A percentile compares a stretch with the other conserved stretches of the same genome.
These are phyloP conservation scores for Suhomyces maxii DNA, from an alignment of 1,139 yeast species.

Conservation along the genomic window DNA sequence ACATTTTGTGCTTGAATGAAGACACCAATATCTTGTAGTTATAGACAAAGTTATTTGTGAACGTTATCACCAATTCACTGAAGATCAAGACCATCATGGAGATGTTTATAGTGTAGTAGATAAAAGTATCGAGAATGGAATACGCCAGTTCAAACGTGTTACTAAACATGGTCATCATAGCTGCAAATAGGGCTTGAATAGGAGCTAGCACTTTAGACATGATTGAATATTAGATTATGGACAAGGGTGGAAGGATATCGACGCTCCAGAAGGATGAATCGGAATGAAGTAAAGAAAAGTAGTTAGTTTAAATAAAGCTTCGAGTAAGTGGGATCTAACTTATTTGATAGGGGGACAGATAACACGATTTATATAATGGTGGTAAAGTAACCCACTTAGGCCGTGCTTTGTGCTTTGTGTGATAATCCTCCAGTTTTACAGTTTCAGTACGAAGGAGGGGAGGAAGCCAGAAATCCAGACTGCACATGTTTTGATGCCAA, in stretches of 20 bases:
- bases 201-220: constrained; percentile 4
- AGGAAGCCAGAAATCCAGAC: background rate
- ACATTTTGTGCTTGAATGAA: constrained; percentile 31
- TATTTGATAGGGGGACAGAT: background rate
- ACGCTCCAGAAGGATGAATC: too few relatives aligned
- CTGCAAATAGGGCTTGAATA: constrained; percentile 4
- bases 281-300: background rate
- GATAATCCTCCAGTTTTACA: background rate
- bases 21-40: constrained; percentile 26
- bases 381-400: background rate
- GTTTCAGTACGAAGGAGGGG: background rate
- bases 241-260: too few relatives aligned
- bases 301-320: background rate
- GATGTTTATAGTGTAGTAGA: constrained; percentile 31
- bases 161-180: constrained; percentile 7
- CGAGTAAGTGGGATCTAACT: too few relatives aligned
- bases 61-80: constrained; percentile 25
- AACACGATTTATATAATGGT: background rate
- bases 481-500: background rate
- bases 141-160: constrained; percentile 16
- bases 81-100: constrained; percentile 27
- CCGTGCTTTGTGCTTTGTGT: background rate
- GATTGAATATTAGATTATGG: background rate
- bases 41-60: constrained; percentile 20
- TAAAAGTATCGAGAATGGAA: constrained; percentile 25